Base-by-base conservation (phyloP, 2,329 filamentous ascomycete species). In the Fusarium pseudograminearum region DNA sequence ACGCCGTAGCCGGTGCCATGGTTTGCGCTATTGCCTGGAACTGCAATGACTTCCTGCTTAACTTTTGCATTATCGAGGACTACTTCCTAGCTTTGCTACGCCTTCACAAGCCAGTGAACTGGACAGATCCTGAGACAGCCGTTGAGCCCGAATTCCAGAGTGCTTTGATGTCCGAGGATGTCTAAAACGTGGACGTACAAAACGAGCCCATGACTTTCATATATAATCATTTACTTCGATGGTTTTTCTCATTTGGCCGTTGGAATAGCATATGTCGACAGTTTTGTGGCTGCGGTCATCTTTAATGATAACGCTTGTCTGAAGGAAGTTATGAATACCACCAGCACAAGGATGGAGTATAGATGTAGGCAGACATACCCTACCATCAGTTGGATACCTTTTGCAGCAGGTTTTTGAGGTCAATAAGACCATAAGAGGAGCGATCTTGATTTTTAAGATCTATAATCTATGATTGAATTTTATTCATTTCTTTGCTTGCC, bases 11-110 rank as follows among this genome's bases (percentile, higher is more conserved):
- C 0, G 91, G 90, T 16, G 87, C 89, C 8, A 74, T 86, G 33
- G 89, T 93, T 5, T 92, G 90, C 71, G 82, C 81, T 5, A 67
- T 91, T 7, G 90, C 89, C 2, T 93, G 90, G 90, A 78, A 85
- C 58, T 77, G 78, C 47, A 87, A 87, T 70, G 76, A 76, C 31
- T 73, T 85, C 18, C 76, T 93, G 57, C 79, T 91, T 56, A 92
- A 92, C 76, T 76, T 92, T 57, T 78, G 91, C 33, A 83, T 87
- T 3, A 31, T 92, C 18, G 90, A 92, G 76, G 90, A 93, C 72
- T 91, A 89, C 74, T 90, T 92, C 75, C 79, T 92, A 36, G 88
- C 85, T 81, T 72, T 83, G 16, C 74, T 91, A 41, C 82, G 89
- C 55, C 88, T 92, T 33, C 87, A 92, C 75, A 92, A 91, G 80